phyloP scores from a whole-genome alignment of 139 green algal genomes.

The Chlorella sp. region DNA sequence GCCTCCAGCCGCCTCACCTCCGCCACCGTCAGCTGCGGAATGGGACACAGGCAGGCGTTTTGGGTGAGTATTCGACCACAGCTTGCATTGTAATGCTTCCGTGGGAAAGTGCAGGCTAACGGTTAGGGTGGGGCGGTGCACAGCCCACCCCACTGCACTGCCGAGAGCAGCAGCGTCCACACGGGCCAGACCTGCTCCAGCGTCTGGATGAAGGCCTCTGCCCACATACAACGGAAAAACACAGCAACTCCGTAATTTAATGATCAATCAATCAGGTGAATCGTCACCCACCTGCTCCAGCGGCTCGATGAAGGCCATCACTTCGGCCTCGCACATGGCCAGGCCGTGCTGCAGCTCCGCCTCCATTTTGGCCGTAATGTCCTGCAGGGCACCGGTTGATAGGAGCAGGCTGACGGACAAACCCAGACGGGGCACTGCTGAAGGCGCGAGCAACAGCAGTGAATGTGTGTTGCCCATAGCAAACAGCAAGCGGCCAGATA shows the following conservation, averaged over 20 bases:
- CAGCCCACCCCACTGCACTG: neutral
- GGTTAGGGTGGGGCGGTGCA: no score
- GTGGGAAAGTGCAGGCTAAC: neutral
- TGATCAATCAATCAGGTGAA: no score
- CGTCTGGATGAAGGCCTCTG: no score
- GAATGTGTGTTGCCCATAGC: no score
- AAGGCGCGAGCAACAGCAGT: no score
- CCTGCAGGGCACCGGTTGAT: constrained; percentile 14
- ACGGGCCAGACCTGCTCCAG: no score
- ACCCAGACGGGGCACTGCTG: no score
- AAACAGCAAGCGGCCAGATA: no score
- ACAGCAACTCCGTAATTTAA: no score
- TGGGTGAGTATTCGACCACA: no score
- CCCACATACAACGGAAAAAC: no score
- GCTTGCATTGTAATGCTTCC: no score
- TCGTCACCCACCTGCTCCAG: constrained; percentile 47
- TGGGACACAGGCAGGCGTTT: neutral
- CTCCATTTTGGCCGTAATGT: constrained; percentile 51
- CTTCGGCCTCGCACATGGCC: constrained; percentile 35
- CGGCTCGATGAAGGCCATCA: constrained; percentile 46
- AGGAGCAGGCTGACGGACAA: neutral
- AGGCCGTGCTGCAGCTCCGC: constrained; percentile 41
- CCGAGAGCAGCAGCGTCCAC: neutral
- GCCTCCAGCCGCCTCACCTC: constrained; percentile 35
- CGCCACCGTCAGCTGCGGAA: constrained; percentile 13